Conservation (phyloP, 345 rosid genomes). For the Populus euphratica region DNA sequence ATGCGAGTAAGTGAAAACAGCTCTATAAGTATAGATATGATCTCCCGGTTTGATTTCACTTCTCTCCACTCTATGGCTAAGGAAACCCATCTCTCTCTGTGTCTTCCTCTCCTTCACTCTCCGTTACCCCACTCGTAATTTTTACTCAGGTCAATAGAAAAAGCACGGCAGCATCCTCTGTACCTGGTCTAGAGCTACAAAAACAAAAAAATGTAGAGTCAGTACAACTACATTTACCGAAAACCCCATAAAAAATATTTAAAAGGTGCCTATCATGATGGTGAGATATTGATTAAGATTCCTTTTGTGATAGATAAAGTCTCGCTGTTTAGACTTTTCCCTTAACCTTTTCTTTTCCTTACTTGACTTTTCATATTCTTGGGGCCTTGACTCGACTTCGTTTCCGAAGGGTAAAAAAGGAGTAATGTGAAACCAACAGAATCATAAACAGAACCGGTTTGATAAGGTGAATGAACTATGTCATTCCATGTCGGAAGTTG, state of each 20-base stretch:
- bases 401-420: not conserved
- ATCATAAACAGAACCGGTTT: not conserved
- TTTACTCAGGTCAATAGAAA: not conserved
- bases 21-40: constrained; percentile 96
- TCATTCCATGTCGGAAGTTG: not conserved
- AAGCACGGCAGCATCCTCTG: not conserved
- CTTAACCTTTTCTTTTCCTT: not conserved
- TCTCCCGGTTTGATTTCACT: constrained; percentile 78
- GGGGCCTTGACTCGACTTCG: not conserved
- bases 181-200: not conserved
- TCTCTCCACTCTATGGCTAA: constrained; percentile 71
- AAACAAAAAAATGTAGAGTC: not conserved
- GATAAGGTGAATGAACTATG: no score
- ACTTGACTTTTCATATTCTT: not conserved
- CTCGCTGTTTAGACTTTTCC: not conserved
- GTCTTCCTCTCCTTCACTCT: not conserved
- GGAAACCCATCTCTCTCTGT: constrained; percentile 67
- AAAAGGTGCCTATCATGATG: not conserved
- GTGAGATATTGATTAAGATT: not conserved
- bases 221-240: constrained; percentile 19
- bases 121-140: not conserved
- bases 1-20: constrained; percentile 89
- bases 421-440: not conserved
- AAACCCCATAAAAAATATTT: not conserved
- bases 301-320: not conserved